These are phyloP conservation scores for Aspergillus sp. DNA, from an alignment of 2,329 filamentous ascomycete genomes.

Conservation along the genomic window DNA sequence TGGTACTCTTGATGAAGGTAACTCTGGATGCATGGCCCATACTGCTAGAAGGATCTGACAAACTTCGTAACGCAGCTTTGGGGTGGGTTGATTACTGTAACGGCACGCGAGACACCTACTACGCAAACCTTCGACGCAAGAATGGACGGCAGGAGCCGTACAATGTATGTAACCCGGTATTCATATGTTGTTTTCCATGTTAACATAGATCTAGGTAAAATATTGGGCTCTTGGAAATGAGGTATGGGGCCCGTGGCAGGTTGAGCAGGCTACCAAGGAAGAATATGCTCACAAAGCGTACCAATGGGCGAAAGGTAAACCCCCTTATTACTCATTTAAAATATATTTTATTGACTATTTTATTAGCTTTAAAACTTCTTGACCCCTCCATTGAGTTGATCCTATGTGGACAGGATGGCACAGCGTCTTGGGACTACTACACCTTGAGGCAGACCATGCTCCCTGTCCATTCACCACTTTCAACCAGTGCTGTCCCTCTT, in stretches of 20 bases:
- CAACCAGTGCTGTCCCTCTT: slow-evolving; percentile 44
- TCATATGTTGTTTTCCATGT: not conserved
- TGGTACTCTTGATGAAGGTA: slow-evolving; percentile 59
- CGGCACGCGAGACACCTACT: slow-evolving; percentile 72
- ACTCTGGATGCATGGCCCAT: not conserved
- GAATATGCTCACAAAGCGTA: slow-evolving; percentile 59
- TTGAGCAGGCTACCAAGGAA: slow-evolving; percentile 60
- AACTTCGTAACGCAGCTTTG: slow-evolving; percentile 47
- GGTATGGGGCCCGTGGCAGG: slow-evolving; percentile 61
- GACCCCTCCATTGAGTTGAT: slow-evolving; percentile 70
- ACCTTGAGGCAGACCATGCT: slow-evolving; percentile 68
- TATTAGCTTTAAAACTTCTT: slow-evolving; percentile 39
- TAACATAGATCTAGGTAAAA: slow-evolving; percentile 53
- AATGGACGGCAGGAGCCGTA: slow-evolving; percentile 77
- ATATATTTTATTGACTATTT: slow-evolving; percentile 1
- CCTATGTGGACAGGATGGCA: slow-evolving; percentile 71
- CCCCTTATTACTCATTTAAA: not conserved
- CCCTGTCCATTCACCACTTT: slow-evolving; percentile 44
- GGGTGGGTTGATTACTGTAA: slow-evolving; percentile 89
- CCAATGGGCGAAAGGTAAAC: slow-evolving; percentile 57
- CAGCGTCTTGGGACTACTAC: slow-evolving; percentile 69
- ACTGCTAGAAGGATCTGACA: not conserved
- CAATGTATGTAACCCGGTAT: slow-evolving; percentile 46
- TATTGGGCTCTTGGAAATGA: slow-evolving; percentile 86
- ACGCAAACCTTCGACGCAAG: slow-evolving; percentile 74